Percentiles rank a stretch among this genome's conserved stretches.
Evolutionary conservation across 2,329 filamentous ascomycete genomes (phyloP).

Genomic region (Stagonosporopsis rhizophila): DNA sequence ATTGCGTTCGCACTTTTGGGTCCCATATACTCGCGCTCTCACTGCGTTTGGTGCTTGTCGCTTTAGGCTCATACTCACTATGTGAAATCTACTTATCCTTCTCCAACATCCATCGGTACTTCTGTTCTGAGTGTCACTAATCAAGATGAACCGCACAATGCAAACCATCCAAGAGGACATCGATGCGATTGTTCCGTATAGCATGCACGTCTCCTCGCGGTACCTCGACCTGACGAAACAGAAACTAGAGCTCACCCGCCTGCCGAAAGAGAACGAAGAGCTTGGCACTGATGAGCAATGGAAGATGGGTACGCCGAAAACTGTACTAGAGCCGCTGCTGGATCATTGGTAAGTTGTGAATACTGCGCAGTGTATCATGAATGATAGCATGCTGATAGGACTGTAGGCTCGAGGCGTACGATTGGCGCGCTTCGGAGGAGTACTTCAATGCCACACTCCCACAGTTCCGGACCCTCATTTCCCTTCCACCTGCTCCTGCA

Average conservation of each 20-base stretch:
- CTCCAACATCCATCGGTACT: background rate
- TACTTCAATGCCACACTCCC: conserved; percentile 65
- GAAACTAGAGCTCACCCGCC: conserved; percentile 60
- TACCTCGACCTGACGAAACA: conserved; percentile 72
- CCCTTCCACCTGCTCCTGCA: conserved; percentile 28
- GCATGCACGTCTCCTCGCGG: conserved; percentile 63
- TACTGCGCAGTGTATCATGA: too few relatives aligned
- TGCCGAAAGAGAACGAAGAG: conserved; percentile 6
- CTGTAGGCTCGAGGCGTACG: conserved; percentile 68
- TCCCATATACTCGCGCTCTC: background rate
- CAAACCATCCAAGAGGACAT: conserved; percentile 17
- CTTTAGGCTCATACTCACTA: background rate
- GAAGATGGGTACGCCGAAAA: conserved; percentile 65
- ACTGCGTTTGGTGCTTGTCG: background rate
- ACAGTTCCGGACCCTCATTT: conserved; percentile 68
- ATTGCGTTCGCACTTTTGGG: background rate
- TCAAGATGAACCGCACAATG: conserved; percentile 6
- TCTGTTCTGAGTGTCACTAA: background rate
- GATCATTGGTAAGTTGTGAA: conserved; percentile 64
- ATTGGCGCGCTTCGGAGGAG: conserved; percentile 67
- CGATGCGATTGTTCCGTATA: conserved; percentile 38
- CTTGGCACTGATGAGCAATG: conserved; percentile 39
- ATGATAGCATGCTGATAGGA: background rate
- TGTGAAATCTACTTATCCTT: background rate
- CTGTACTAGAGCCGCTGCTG: conserved; percentile 67